Evolutionary conservation across 2,329 filamentous ascomycete species (phyloP).

Genomic region (Phaeosphaeriaceae sp.): DNA sequence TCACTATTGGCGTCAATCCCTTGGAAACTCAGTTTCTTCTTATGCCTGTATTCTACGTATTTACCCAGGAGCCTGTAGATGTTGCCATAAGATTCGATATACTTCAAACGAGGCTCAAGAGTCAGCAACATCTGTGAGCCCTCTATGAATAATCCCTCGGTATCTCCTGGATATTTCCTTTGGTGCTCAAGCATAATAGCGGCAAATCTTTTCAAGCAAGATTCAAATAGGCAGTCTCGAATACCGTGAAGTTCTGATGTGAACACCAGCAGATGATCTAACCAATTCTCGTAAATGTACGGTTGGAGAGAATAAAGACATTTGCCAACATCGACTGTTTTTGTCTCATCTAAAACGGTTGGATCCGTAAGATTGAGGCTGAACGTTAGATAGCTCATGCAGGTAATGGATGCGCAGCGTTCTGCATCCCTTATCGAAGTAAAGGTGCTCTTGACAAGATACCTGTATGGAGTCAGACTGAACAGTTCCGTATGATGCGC

Average conservation of each 20-base stretch:
- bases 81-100: no score
- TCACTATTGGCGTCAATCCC: background rate
- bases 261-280: slow-evolving; percentile 6
- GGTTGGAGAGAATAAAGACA: slow-evolving; percentile 1
- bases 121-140: no score
- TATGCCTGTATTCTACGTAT: background rate
- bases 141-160: no score
- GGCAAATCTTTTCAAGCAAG: background rate
- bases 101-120: no score
- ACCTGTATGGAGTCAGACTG: background rate
- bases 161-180: background rate
- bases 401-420: background rate
- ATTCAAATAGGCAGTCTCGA: background rate
- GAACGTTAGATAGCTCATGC: slow-evolving; percentile 3
- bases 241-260: background rate
- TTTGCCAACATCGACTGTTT: slow-evolving; percentile 1
- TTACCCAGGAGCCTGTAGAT: background rate
- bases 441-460: slow-evolving; percentile 1
- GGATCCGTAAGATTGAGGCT: background rate
- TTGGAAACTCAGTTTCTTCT: background rate
- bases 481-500: background rate
- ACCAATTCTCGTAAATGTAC: slow-evolving; percentile 4
- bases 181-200: background rate
- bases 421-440: slow-evolving; percentile 1
- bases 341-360: background rate